phyloP scores from a whole-genome alignment of 2,329 filamentous ascomycete genomes.

The Verticillium dahliae region DNA sequence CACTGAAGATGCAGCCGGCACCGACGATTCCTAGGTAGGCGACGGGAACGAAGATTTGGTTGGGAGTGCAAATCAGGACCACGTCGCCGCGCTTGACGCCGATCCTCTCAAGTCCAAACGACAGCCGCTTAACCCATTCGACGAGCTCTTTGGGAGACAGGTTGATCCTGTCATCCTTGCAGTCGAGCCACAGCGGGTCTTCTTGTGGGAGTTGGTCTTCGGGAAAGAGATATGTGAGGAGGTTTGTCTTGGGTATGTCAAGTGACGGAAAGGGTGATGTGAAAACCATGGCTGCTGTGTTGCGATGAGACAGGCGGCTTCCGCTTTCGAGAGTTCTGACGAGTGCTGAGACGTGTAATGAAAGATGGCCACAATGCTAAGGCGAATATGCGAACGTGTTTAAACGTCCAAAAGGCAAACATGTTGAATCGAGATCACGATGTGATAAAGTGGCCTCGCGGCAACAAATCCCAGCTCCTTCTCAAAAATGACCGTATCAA shows the following conservation, averaged over 20 bases:
- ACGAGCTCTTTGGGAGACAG: conserved; percentile 41
- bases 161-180: conserved; percentile 32
- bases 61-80: conserved; percentile 46
- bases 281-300: conserved; percentile 29
- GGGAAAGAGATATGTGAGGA: conserved; percentile 29
- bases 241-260: conserved; percentile 37
- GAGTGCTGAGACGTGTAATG: no score
- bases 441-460: neutral
- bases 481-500: neutral
- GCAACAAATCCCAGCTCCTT: neutral
- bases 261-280: conserved; percentile 33
- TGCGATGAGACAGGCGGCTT: no score
- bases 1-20: conserved; percentile 45
- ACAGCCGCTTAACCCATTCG: conserved; percentile 45
- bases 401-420: neutral
- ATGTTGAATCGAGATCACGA: neutral
- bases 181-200: conserved; percentile 47
- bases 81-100: conserved; percentile 41
- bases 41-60: conserved; percentile 48
- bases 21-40: conserved; percentile 48
- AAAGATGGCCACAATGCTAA: no score
- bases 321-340: no score
- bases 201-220: conserved; percentile 24
- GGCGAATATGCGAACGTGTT: no score
- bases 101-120: conserved; percentile 36